Evolutionary conservation across 192 early-diverging fungal genomes (phyloP).

Genomic region (Coemansia umbellata): DNA sequence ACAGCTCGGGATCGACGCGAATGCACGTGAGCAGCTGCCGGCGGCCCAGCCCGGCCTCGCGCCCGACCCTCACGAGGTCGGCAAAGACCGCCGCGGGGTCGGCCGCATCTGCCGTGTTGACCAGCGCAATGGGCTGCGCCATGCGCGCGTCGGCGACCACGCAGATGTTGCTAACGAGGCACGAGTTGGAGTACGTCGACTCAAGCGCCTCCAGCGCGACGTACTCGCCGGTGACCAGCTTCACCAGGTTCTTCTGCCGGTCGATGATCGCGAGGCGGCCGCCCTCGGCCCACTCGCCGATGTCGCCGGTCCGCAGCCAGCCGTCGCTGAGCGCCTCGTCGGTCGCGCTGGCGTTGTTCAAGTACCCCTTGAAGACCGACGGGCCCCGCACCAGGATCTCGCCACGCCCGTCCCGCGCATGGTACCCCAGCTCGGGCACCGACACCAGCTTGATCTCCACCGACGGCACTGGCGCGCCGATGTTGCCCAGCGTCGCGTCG

Average conservation of each 20-base stretch:
- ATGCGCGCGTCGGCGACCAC: conserved; percentile 71
- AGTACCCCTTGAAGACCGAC: conserved; percentile 79
- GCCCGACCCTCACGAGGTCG: conserved; percentile 52
- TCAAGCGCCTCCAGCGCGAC: conserved; percentile 95
- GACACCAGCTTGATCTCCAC: conserved; percentile 80
- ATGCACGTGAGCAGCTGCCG: conserved; percentile 72
- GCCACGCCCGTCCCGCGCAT: conserved; percentile 63
- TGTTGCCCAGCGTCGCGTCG: conserved; percentile 55
- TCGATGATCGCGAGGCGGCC: conserved; percentile 85
- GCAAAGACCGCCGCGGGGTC: background rate
- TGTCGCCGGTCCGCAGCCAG: conserved; percentile 89
- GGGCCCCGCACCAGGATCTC: conserved; percentile 85
- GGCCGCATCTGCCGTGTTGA: conserved; percentile 43
- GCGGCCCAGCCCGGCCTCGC: conserved; percentile 61
- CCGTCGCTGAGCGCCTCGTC: conserved; percentile 70
- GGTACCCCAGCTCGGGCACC: conserved; percentile 62
- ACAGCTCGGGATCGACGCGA: conserved; percentile 69
- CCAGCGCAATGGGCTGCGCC: conserved; percentile 69
- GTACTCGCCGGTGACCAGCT: conserved; percentile 86
- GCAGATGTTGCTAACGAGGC: conserved; percentile 73
- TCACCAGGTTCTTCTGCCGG: conserved; percentile 91
- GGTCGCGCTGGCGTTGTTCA: conserved; percentile 65
- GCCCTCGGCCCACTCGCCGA: conserved; percentile 77
- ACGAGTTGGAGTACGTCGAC: conserved; percentile 74
- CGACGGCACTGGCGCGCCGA: conserved; percentile 73